Base-by-base conservation (phyloP, 73 alveolate species). In the Stentor roeselii region DNA sequence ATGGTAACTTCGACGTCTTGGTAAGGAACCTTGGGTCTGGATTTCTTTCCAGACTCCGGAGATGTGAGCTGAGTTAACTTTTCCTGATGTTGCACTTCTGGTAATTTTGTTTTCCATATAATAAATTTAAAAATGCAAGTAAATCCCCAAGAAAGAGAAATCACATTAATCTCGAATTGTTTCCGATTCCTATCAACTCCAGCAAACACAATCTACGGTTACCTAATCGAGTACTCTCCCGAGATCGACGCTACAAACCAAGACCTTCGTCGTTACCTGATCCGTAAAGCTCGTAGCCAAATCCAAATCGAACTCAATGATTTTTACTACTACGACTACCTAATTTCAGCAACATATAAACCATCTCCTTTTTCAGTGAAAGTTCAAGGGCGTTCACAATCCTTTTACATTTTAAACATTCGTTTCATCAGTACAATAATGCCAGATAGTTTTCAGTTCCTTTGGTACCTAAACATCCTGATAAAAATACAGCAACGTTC, bases 31-130 rank as follows among this genome's bases (percentile, higher is more conserved):
- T 21, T 21, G 80, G 0, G 80, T 67, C 27, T 27, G 21, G 41
- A 67, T 67, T 67, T 67, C 80, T 34, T 67, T 32, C 37, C 80
- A 67, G 11, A 67, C 67, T 50, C 67, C 67, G 6, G 6, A 11
- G 6, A 50, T 50, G 67, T 50, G 6, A 6, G 6, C 21, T 11
- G 21, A 6, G 21, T 11, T 11, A 11, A 11, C 67, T 50, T 6
- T 50, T 11, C 67, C 67, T 11, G 21, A 21, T 6, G 67, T 50
- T 11, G 21, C 30, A 50, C 67, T 50, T 50, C 67, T 50, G 30
- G 30, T 21, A 11, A 21, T 6, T 21, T 50, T 50, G 21, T 21
- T 6, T 50, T 50, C 67, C 67, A 50, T 50, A n/a, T n/a, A n/a
- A n/a, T n/a, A n/a, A n/a, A n/a, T n/a, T n/a, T n/a, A n/a, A n/a